Base-by-base conservation (phyloP, 2,329 filamentous ascomycete genomes). In the Geoglossum cookeanum region DNA sequence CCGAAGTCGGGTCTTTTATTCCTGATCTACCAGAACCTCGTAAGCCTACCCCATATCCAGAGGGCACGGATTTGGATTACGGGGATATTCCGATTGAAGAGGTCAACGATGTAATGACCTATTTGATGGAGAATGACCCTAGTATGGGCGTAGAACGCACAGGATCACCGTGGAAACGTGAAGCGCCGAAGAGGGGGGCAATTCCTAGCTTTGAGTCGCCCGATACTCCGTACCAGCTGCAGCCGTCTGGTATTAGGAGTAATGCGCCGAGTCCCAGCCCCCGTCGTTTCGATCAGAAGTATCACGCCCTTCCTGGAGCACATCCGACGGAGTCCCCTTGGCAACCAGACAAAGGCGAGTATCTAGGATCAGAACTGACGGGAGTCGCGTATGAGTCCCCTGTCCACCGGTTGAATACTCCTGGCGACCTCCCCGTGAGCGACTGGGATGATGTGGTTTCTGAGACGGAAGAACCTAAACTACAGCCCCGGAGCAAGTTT, bases 361-460 rank as follows among this genome's bases (percentile, higher is more conserved):
- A 53, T 37, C 29, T 35, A n/a, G 49, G 49, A 27, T 37, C 49
- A 35, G 49, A 53, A 32, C 22, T 53, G 30, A 33, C 39, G 4
- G 55, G 67, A 45, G 64, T 65, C 22, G 45, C 73, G 1, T 74
- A 75, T 49, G 74, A 78, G 42, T 76, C 78, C 27, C 75, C 77
- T 55, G 72, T 88, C 33, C 78, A 80, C 60, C 78, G 79, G 57
- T 74, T 87, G 57, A 80, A 83, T 63, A 78, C 76, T 59, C 76
- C 75, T 37, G 78, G 78, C 32, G 81, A 79, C 60, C 73, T 83
- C 15, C 81, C 84, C 29, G 78, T 82, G 59, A 96, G 90, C 66
- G 91, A 97, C 68, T 98, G 92, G 92, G 89, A 94, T 65, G 85
- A 85, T 65, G 81, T 84, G 52, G 83, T 96, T 60, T 84, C 85